These are phyloP conservation scores for Coemansia sp. DNA, from an alignment of 192 early-diverging fungal genomes.

Conservation along the genomic window DNA sequence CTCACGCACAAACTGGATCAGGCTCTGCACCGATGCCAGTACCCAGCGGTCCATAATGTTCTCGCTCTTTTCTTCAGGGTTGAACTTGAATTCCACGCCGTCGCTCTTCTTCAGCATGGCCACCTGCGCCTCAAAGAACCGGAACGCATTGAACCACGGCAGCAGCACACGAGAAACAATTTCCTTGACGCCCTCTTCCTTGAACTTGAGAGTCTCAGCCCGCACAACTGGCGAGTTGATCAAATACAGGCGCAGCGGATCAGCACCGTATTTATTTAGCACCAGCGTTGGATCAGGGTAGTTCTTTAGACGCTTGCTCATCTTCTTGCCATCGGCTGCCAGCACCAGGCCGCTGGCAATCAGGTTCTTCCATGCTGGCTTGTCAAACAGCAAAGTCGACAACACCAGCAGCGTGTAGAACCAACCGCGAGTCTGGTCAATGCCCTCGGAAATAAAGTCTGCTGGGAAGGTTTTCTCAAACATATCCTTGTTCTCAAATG, in stretches of 20 bases:
- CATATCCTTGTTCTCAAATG: conserved; percentile 93
- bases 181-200: conserved; percentile 96
- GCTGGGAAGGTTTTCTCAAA: conserved; percentile 91
- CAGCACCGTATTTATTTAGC: conserved; percentile 88
- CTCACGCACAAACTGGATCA: conserved; percentile 88
- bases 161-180: conserved; percentile 90
- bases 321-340: conserved; percentile 98
- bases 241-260: conserved; percentile 89
- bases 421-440: conserved; percentile 99
- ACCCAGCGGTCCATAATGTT: conserved; percentile 99
- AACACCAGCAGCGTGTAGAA: conserved; percentile 98
- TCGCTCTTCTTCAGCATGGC: conserved; percentile 81
- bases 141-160: conserved; percentile 98
- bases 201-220: conserved; percentile 91
- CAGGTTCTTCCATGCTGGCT: conserved; percentile 94
- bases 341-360: conserved; percentile 96
- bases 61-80: conserved; percentile 65
- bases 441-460: conserved; percentile 98
- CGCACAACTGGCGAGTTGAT: conserved; percentile 98
- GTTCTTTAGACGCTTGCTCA: conserved; percentile 98
- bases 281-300: conserved; percentile 89
- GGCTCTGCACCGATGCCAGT: conserved; percentile 87
- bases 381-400: conserved; percentile 93
- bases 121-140: conserved; percentile 93
- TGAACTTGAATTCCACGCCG: conserved; percentile 74